phyloP scores from a whole-genome alignment of 192 early-diverging fungal genomes.

The Coemansia pectinata region DNA sequence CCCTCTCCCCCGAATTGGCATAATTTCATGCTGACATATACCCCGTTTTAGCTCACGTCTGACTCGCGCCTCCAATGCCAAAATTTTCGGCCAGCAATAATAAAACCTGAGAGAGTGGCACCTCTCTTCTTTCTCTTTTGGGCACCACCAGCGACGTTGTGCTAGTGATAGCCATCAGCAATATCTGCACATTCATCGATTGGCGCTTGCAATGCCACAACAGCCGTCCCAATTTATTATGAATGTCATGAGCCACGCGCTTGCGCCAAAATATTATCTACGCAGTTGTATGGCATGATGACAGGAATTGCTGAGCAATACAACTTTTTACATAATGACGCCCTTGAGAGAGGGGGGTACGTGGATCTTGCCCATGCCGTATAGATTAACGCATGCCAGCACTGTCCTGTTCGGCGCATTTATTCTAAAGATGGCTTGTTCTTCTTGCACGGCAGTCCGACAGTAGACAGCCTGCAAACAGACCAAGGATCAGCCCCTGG shows the following conservation, averaged over 20 bases:
- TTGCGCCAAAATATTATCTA: background rate
- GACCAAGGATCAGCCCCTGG: constrained; percentile 2
- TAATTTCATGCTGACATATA: constrained; percentile 3
- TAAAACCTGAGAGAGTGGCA: background rate
- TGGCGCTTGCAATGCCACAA: constrained; percentile 13
- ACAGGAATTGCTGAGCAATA: background rate
- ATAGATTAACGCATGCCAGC: background rate
- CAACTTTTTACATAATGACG: background rate
- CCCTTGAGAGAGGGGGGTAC: background rate
- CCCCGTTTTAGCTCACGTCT: constrained; percentile 4
- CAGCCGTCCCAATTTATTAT: background rate
- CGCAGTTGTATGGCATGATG: background rate
- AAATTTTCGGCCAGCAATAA: background rate
- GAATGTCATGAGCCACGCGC: background rate
- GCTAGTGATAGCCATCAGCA: constrained; percentile 15
- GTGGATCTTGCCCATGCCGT: background rate
- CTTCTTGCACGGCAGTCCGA: background rate
- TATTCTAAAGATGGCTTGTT: background rate
- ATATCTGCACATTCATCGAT: constrained; percentile 55
- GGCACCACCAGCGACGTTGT: background rate
- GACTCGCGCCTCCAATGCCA: background rate
- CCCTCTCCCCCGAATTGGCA: background rate
- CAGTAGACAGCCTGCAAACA: background rate
- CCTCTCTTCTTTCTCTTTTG: constrained; percentile 6
- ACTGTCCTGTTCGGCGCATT: background rate